Evolutionary conservation across 441 rosid species (phyloP), one percentile per base, ranked within the genome.

Genomic region (Arabidopsis hybrid): DNA sequence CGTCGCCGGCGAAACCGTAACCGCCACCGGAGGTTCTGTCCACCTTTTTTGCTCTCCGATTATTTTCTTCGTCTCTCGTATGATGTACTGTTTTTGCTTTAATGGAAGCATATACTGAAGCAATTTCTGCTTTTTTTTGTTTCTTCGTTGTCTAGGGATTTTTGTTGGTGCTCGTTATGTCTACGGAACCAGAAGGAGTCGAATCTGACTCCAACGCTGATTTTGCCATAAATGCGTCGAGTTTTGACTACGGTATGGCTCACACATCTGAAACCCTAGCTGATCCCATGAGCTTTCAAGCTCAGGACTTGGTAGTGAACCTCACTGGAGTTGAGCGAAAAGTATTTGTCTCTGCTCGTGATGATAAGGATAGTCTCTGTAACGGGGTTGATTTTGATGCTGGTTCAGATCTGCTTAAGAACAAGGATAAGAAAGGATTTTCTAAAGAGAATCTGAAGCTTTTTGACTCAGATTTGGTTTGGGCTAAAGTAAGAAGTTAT

Each of bases 401-500:
- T 69, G 49, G 14, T 69, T 59, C 46, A 16, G 32, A 60, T 60
- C 47, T 18, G 16, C 35, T 39, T 6, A 60, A 60, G 65, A 60
- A 31, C 16, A 60, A 55, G 38, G 60, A 31, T 13, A 53, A 53
- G 38, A 29, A 60, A 6, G 16, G 65, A 0, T 60, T 18, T 60
- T 52, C 14, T 42, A 14, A 4, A 32, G 64, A 71, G 10, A 76
- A 65, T 39, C 52, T 11, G 39, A 79, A 58, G 56, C 70, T 82
- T 11, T 42, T 75, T 74, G 87, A 56, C n/a, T 62, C 80, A 26
- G 95, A 91, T 84, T 81, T 93, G 68, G 91, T 91, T 36, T 91
- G 98, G 98, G 96, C 83, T 53, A 93, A 88, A 80, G 88, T 87
- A 14, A 83, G 84, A 75, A 88, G 94, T 78, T 90, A 85, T 82